Conservation (phyloP, 768 basidiomycete genomes). For the Lactarius akahatsu region DNA sequence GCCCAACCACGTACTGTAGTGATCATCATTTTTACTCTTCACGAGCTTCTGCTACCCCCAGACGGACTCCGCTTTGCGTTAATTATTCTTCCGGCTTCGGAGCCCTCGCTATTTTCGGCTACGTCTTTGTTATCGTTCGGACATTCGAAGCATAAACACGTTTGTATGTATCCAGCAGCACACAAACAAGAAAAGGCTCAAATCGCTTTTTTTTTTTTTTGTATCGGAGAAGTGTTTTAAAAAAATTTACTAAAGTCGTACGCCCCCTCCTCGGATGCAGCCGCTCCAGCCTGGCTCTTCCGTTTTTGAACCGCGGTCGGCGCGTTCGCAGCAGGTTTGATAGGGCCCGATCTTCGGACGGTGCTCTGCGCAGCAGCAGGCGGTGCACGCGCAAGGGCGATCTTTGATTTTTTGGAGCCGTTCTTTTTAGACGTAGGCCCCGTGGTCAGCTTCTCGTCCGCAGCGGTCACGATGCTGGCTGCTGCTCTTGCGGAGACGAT, state of each 20-base stretch:
- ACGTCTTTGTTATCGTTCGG: not conserved
- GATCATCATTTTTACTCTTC: not conserved
- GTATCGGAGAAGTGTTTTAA: constrained; percentile 15
- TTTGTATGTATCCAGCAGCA: not conserved
- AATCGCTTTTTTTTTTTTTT: not conserved
- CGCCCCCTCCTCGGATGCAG: constrained; percentile 37
- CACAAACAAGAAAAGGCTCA: not conserved
- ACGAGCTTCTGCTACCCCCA: not conserved
- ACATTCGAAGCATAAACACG: not conserved
- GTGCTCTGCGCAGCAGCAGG: not conserved
- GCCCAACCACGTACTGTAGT: not conserved
- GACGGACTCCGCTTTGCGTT: not conserved
- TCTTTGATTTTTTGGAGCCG: not conserved
- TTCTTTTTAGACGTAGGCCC: not conserved
- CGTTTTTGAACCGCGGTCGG: constrained; percentile 28
- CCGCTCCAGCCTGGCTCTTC: constrained; percentile 33
- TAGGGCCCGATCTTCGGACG: constrained; percentile 15
- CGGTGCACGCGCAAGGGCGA: not conserved
- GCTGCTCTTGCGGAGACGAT: not conserved
- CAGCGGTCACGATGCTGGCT: not conserved
- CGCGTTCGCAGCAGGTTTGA: constrained; percentile 41
- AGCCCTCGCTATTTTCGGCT: not conserved
- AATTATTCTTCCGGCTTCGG: not conserved
- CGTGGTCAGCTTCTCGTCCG: not conserved
- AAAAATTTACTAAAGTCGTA: constrained; percentile 66